Evolutionary conservation across 345 rosid genomes (phyloP).

Genomic region (Moringa oleifera): DNA sequence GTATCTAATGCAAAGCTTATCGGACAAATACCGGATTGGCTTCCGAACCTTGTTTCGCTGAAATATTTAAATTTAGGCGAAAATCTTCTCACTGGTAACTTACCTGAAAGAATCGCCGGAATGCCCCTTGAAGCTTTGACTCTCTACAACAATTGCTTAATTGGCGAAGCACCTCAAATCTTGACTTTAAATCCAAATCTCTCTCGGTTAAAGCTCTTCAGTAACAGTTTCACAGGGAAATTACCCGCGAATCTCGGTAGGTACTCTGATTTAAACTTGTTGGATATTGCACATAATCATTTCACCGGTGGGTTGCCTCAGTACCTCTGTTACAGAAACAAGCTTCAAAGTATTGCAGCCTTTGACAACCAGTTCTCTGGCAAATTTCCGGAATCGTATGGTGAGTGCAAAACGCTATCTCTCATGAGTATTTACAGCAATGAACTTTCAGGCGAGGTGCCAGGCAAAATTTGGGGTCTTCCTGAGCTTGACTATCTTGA

Average conservation of each 20-base stretch:
- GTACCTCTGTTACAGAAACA: slow-evolving; percentile 38
- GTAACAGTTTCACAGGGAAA: slow-evolving; percentile 45
- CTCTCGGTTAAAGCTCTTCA: too few species aligned
- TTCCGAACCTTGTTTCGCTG: slow-evolving; percentile 36
- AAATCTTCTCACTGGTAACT: slow-evolving; percentile 47
- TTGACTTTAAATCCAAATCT: too few species aligned
- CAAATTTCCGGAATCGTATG: slow-evolving; percentile 45
- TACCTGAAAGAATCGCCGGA: slow-evolving; percentile 37
- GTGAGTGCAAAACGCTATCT: slow-evolving; percentile 38
- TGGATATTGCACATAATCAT: slow-evolving; percentile 53
- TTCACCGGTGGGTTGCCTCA: slow-evolving; percentile 55
- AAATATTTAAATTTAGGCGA: slow-evolving; percentile 37
- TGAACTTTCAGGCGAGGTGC: slow-evolving; percentile 43
- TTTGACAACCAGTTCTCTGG: slow-evolving; percentile 77
- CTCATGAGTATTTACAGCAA: slow-evolving; percentile 46
- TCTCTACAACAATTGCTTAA: too few species aligned
- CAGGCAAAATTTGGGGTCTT: slow-evolving; percentile 51
- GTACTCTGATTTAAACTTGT: slow-evolving; percentile 42
- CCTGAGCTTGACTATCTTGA: slow-evolving; percentile 29
- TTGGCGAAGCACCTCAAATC: too few species aligned
- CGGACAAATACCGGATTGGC: slow-evolving; percentile 54
- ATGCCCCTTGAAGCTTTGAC: too few species aligned
- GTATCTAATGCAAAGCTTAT: slow-evolving; percentile 21
- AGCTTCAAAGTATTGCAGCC: slow-evolving; percentile 39
- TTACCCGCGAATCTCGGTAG: slow-evolving; percentile 38